phyloP scores from a whole-genome alignment of 2,329 filamentous ascomycete genomes.

The Aspergillus aculeatinus region DNA sequence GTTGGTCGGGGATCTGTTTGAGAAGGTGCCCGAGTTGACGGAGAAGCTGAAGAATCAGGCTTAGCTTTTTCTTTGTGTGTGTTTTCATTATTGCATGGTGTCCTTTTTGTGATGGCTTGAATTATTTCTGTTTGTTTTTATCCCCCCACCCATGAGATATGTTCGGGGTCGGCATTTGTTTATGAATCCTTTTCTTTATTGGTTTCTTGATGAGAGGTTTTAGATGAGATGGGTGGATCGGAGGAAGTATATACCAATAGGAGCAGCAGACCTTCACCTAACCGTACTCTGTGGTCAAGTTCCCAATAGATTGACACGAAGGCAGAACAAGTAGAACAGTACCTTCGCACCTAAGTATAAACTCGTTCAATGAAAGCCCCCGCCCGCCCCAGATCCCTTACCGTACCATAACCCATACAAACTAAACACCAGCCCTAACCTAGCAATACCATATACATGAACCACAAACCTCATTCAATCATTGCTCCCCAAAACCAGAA shows the following conservation, averaged over 20 bases:
- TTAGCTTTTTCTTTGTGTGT: slow-evolving; percentile 1
- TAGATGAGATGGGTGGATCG: not conserved
- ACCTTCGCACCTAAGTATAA: not conserved
- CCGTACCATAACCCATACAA: not conserved
- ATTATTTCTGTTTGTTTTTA: too few species aligned
- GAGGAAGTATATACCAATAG: slow-evolving; percentile 8
- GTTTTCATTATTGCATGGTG: too few species aligned
- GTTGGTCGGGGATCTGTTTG: slow-evolving; percentile 90
- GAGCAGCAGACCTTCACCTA: slow-evolving; percentile 1
- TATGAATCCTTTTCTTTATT: not conserved
- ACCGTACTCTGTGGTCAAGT: not conserved
- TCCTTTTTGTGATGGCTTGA: too few species aligned
- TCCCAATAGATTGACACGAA: too few species aligned
- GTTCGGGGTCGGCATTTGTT: not conserved
- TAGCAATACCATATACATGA: not conserved
- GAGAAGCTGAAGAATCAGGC: slow-evolving; percentile 75
- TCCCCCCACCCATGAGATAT: too few species aligned
- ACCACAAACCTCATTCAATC: slow-evolving; percentile 1
- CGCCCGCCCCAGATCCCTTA: not conserved
- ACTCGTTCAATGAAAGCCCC: not conserved
- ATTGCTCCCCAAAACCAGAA: not conserved
- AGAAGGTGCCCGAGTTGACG: slow-evolving; percentile 91
- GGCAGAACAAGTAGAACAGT: too few species aligned
- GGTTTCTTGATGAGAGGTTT: not conserved
- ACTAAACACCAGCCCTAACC: not conserved